These are phyloP conservation scores for Yueomyces sp. DNA, from an alignment of 805 yeast species.

Conservation along the genomic window DNA sequence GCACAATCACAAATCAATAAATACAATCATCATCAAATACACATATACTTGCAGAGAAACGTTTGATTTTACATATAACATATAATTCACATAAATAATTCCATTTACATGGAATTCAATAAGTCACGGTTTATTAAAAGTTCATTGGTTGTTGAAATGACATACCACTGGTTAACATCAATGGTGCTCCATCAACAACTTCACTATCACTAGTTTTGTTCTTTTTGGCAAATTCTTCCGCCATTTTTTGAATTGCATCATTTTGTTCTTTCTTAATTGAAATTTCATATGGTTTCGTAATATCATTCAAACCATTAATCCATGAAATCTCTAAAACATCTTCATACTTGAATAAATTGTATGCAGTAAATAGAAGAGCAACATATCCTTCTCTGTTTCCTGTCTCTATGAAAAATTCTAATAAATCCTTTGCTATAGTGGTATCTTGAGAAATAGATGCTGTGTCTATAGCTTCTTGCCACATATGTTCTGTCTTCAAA, in stretches of 20 bases:
- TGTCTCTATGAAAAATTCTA: slow-evolving; percentile 87
- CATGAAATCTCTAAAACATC: slow-evolving; percentile 82
- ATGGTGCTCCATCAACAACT: slow-evolving; percentile 42
- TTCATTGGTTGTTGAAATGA: not conserved
- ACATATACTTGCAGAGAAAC: too few species aligned
- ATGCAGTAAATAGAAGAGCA: slow-evolving; percentile 78
- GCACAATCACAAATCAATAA: too few species aligned
- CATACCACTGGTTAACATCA: slow-evolving; percentile 35
- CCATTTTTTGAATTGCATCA: slow-evolving; percentile 47
- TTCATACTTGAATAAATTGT: slow-evolving; percentile 67
- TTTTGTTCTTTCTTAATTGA: slow-evolving; percentile 72
- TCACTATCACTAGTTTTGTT: slow-evolving; percentile 34
- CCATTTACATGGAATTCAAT: too few species aligned
- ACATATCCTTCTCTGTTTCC: slow-evolving; percentile 93
- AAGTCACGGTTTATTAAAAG: too few species aligned
- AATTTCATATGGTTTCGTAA: slow-evolving; percentile 84
- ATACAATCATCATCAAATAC: not conserved
- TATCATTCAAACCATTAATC: slow-evolving; percentile 75
- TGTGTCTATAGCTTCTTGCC: slow-evolving; percentile 90
- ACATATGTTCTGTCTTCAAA: slow-evolving; percentile 80
- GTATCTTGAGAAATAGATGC: slow-evolving; percentile 69
- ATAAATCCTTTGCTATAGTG: slow-evolving; percentile 77
- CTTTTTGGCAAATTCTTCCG: slow-evolving; percentile 54
- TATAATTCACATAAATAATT: too few species aligned
- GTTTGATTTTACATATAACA: not conserved